Conservation (phyloP, 73 alveolate genomes). For the Paramecium biaurelia region DNA sequence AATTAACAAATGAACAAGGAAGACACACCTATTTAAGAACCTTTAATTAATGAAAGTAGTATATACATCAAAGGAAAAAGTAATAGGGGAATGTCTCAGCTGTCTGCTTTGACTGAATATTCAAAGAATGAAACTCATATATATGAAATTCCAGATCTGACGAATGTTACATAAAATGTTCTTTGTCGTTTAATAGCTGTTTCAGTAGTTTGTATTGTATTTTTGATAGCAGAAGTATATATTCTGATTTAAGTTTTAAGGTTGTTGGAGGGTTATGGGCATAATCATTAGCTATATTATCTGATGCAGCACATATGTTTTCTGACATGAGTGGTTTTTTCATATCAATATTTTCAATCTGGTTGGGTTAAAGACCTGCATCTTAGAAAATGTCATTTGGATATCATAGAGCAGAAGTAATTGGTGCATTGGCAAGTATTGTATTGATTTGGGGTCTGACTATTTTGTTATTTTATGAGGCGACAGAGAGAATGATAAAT, state of each 20-base stretch:
- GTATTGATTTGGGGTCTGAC: constrained; percentile 89
- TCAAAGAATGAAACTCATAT: not conserved
- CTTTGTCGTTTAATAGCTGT: constrained; percentile 3
- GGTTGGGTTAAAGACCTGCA: constrained; percentile 78
- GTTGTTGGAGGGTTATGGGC: constrained; percentile 89
- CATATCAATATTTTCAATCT: constrained; percentile 81
- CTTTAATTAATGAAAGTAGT: not conserved
- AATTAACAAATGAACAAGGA: not conserved
- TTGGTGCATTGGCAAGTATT: constrained; percentile 90
- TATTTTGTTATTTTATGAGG: constrained; percentile 83
- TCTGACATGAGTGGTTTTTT: constrained; percentile 91
- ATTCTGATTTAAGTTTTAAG: constrained; percentile 57
- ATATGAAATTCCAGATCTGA: constrained; percentile 28
- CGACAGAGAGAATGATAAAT: constrained; percentile 77
- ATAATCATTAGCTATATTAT: constrained; percentile 85
- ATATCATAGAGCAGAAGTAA: constrained; percentile 87
- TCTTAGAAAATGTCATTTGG: constrained; percentile 81
- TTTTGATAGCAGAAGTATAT: constrained; percentile 62
- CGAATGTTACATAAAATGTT: not conserved
- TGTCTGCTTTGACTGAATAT: not conserved
- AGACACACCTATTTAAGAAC: not conserved
- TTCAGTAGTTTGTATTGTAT: constrained; percentile 48
- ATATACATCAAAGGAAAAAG: not conserved
- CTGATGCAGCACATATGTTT: constrained; percentile 95
- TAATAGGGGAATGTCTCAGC: not conserved